phyloP scores from a whole-genome alignment of 2,329 filamentous ascomycete species.

The Fusarium bactridioides region DNA sequence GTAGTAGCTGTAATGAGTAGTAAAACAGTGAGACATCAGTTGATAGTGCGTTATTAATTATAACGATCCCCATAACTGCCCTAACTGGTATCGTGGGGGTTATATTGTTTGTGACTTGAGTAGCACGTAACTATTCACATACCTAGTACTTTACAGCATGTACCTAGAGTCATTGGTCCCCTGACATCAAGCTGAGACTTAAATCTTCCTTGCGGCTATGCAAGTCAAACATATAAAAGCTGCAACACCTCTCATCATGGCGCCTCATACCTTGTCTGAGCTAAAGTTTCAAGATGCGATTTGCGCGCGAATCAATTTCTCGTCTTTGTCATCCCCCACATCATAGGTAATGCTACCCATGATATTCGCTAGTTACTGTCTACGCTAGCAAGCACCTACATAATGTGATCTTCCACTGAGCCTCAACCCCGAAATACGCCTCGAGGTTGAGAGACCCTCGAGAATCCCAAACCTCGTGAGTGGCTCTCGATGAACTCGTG shows the following conservation, averaged over 20 bases:
- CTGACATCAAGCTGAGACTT: background rate
- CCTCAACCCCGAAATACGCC: background rate
- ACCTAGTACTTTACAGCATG: background rate
- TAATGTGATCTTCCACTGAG: background rate
- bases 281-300: background rate
- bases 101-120: background rate
- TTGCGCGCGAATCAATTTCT: conserved; percentile 29
- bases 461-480: background rate
- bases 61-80: background rate
- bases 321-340: conserved; percentile 31
- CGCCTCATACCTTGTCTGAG: background rate
- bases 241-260: background rate
- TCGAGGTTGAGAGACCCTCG: background rate
- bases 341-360: background rate
- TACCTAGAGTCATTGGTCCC: background rate
- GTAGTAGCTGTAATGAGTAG: background rate
- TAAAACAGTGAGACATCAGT: conserved; percentile 6
- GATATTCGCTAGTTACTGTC: background rate
- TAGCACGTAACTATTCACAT: background rate
- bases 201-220: background rate
- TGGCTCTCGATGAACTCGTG: background rate
- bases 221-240: background rate
- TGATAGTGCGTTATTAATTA: background rate
- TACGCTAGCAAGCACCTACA: background rate
- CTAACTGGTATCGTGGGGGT: background rate